Evolutionary conservation across 2,329 filamentous ascomycete species (phyloP), one percentile per base, ranked within the genome.

Genomic region (Stemphylium lycopersici): DNA sequence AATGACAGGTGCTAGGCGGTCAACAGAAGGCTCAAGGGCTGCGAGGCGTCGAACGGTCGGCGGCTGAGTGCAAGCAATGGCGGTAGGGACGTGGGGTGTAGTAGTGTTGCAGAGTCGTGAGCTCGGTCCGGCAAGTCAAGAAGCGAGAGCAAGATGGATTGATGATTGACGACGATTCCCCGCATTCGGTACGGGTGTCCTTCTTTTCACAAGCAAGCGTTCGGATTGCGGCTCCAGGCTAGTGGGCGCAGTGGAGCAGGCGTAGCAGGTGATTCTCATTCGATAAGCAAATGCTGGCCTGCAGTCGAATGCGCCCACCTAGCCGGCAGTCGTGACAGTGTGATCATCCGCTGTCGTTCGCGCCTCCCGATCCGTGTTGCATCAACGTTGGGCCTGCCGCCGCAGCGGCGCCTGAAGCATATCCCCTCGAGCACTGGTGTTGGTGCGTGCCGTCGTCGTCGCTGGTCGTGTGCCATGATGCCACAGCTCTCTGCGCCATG

Each of bases 181-280:
- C 70, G 72, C 72, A 73, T 72, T 70, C 67, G 58, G 60, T 55
- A 63, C 60, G 52, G 52, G 58, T 59, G 62, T 65, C 59, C 66
- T 68, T 68, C 64, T 72, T 65, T 67, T 65, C 63, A 65, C 58
- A 62, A 55, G 43, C 42, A 46, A 66, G 65, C 66, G 51, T 57
- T 61, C 60, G 63, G 62, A 52, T 52, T 62, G 65, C 63, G 61
- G 63, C 58, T 58, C 56, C 58, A 58, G 65, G 58, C 61, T 60
- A 66, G 58, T 59, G 54, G 61, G 53, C 55, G 55, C 52, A 41
- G 55, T 64, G 63, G 66, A 68, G 66, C 64, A 68, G 62, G 65
- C 55, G 63, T 56, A 52, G 61, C 65, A 65, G 60, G 29, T 55
- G 56, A 55, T 50, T 54, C 50, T 67, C 58, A 67, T 68, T 67